These are phyloP conservation scores for Curvularia sp. DNA, from an alignment of 2,329 filamentous ascomycete genomes.

Conservation along the genomic window DNA sequence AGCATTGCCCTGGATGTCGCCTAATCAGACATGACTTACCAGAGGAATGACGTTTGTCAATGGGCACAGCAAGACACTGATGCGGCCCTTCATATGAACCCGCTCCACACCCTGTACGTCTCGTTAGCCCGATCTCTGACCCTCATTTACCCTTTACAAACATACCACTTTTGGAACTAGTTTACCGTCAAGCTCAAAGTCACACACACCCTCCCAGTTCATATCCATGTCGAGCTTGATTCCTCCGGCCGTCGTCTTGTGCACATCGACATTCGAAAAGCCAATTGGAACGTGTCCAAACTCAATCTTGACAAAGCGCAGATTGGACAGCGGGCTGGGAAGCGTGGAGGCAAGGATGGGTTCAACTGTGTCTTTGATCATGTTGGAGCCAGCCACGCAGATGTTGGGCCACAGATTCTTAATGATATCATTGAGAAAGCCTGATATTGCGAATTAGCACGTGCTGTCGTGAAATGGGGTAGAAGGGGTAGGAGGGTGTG, in stretches of 20 bases:
- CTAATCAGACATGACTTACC: constrained; percentile 51
- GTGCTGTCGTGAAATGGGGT: not conserved
- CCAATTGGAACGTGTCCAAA: constrained; percentile 53
- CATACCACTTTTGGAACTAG: constrained; percentile 53
- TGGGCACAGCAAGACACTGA: constrained; percentile 55
- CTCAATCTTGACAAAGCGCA: constrained; percentile 57
- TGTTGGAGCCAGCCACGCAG: constrained; percentile 53
- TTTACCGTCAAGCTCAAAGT: constrained; percentile 57
- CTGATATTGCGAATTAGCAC: constrained; percentile 22
- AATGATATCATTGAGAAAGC: constrained; percentile 59
- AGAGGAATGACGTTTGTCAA: constrained; percentile 57
- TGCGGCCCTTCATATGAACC: constrained; percentile 54
- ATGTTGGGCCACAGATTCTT: constrained; percentile 60
- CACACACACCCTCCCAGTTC: constrained; percentile 56
- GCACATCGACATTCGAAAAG: constrained; percentile 54
- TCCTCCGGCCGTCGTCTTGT: constrained; percentile 54
- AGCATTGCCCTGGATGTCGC: constrained; percentile 6
- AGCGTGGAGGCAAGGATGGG: constrained; percentile 58
- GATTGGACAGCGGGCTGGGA: constrained; percentile 53
- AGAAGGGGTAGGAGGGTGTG: not conserved
- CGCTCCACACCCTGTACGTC: constrained; percentile 54
- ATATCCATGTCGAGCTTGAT: constrained; percentile 60
- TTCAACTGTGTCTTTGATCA: constrained; percentile 58
- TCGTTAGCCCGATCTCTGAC: not conserved
- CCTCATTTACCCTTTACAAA: not conserved